A percentile compares a stretch with the other conserved stretches of the same genome.
phyloP scores from a whole-genome alignment of 2,329 filamentous ascomycete genomes.

The Alternaria ventricosa region DNA sequence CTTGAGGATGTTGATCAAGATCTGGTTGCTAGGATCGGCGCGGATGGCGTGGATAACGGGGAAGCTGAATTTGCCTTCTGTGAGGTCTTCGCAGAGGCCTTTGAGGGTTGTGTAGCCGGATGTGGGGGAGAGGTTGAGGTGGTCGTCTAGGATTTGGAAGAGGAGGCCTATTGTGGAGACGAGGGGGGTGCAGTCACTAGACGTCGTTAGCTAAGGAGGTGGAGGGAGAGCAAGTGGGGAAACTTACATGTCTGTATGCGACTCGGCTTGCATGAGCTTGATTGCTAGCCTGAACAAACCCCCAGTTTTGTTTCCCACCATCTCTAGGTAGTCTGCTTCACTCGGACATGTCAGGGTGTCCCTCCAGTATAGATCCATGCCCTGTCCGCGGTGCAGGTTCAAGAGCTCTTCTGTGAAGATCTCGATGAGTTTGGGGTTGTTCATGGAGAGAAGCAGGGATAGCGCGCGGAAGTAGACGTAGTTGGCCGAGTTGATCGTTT shows the following conservation, averaged over 20 bases:
- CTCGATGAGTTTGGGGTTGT: constrained; percentile 69
- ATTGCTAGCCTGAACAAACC: constrained; percentile 84
- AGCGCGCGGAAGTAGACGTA: constrained; percentile 86
- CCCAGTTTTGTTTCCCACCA: constrained; percentile 91
- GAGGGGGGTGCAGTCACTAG: constrained; percentile 76
- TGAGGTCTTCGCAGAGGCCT: constrained; percentile 92
- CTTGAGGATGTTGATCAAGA: constrained; percentile 89
- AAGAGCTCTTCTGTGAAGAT: constrained; percentile 84
- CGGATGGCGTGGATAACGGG: constrained; percentile 94
- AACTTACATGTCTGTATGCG: constrained; percentile 55
- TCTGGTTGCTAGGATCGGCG: constrained; percentile 72
- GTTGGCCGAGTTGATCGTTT: constrained; percentile 90
- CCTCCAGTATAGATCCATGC: constrained; percentile 91
- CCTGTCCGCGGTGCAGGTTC: constrained; percentile 85
- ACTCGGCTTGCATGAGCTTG: constrained; percentile 86
- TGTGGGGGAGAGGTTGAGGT: constrained; percentile 74
- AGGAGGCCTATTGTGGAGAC: constrained; percentile 85
- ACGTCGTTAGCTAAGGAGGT: constrained; percentile 5
- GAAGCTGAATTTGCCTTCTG: constrained; percentile 96
- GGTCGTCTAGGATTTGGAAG: constrained; percentile 93
- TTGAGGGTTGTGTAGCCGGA: constrained; percentile 80
- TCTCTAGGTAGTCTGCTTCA: constrained; percentile 91
- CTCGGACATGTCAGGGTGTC: constrained; percentile 83
- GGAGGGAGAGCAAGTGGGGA: too few species aligned
- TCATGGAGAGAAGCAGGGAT: constrained; percentile 74